These are phyloP conservation scores for Hibiscus syriacus DNA, from an alignment of 345 rosid genomes.

Conservation along the genomic window DNA sequence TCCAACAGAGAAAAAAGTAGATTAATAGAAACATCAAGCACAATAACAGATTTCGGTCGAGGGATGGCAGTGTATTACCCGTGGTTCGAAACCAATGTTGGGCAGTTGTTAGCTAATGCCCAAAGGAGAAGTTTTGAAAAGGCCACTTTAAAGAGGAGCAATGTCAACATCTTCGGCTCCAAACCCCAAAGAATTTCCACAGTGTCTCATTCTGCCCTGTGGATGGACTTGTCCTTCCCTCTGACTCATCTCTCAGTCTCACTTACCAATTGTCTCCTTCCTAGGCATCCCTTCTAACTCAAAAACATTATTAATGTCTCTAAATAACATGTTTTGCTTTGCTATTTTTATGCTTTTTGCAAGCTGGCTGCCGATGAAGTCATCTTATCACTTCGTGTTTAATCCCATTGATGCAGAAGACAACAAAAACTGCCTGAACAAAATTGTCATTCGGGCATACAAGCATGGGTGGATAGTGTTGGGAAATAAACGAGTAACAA, in stretches of 20 bases:
- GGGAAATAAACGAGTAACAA: no score
- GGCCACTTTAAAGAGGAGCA: neutral
- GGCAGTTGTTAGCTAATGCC: neutral
- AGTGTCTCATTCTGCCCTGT: neutral
- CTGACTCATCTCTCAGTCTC: neutral
- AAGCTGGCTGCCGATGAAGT: neutral
- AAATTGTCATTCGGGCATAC: slow-evolving; percentile 55
- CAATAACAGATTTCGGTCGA: slow-evolving; percentile 15
- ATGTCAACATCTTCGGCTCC: slow-evolving; percentile 17
- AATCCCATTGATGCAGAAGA: neutral
- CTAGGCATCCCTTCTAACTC: no score
- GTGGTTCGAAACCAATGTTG: neutral
- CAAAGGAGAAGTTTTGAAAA: neutral
- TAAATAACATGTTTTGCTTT: neutral
- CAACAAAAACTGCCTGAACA: slow-evolving; percentile 21
- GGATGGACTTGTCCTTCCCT: neutral
- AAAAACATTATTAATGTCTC: no score
- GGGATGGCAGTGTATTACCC: neutral
- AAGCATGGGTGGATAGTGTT: no score
- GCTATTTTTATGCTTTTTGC: neutral
- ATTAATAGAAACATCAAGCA: neutral
- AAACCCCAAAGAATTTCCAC: slow-evolving; percentile 8
- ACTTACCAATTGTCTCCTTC: slow-evolving; percentile 1
- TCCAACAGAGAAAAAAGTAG: neutral
- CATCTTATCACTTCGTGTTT: neutral